These are phyloP conservation scores for Guyanaporus albipodus DNA, from an alignment of 768 basidiomycete genomes.

Conservation along the genomic window DNA sequence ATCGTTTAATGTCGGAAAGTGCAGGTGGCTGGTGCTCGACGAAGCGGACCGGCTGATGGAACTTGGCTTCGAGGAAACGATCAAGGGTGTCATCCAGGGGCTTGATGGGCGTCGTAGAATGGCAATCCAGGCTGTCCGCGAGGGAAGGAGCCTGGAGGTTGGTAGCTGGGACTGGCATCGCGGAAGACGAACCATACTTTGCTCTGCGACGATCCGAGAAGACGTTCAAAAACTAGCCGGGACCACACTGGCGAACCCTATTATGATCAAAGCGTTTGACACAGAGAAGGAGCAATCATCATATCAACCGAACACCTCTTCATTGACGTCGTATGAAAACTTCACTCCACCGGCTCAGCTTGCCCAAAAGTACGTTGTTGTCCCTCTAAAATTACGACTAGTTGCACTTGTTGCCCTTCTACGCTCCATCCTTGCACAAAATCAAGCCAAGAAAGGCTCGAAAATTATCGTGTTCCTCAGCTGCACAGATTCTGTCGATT, in stretches of 20 bases:
- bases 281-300: slow-evolving; percentile 31
- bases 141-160: slow-evolving; percentile 66
- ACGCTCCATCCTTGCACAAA: slow-evolving; percentile 70
- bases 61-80: slow-evolving; percentile 94
- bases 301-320: slow-evolving; percentile 13
- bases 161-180: slow-evolving; percentile 84
- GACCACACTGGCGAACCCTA: slow-evolving; percentile 68
- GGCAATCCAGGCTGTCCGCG: slow-evolving; percentile 60
- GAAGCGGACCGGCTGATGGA: slow-evolving; percentile 99
- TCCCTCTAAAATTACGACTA: slow-evolving; percentile 90
- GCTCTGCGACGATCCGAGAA: slow-evolving; percentile 94
- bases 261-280: slow-evolving; percentile 77
- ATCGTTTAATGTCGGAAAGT: slow-evolving; percentile 89
- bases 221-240: slow-evolving; percentile 94
- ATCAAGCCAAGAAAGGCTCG: slow-evolving; percentile 45
- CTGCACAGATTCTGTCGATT: slow-evolving; percentile 97
- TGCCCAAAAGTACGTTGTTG: slow-evolving; percentile 83
- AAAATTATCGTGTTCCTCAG: slow-evolving; percentile 95
- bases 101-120: slow-evolving; percentile 80
- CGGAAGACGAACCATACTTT: slow-evolving; percentile 80
- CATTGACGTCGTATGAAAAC: slow-evolving; percentile 40
- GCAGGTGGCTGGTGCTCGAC: slow-evolving; percentile 93
- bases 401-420: slow-evolving; percentile 86
- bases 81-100: slow-evolving; percentile 82
- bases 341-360: slow-evolving; percentile 96